Percentiles rank a stretch among this genome's conserved stretches.
Evolutionary conservation across 805 yeast species (phyloP).

Genomic region (Starmerella davenportii): DNA sequence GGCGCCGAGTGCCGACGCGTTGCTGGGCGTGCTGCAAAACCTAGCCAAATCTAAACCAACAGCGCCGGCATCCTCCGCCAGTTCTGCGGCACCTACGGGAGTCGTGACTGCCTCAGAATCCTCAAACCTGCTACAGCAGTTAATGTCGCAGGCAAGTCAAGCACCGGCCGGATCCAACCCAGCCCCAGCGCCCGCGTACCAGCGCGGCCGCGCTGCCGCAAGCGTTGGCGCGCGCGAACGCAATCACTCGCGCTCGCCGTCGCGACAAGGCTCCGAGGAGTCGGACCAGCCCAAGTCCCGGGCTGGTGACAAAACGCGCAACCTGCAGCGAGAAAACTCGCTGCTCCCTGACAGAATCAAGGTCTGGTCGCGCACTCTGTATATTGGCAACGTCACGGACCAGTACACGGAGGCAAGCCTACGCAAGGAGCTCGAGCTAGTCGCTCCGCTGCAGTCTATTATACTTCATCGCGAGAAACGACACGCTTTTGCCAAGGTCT

Average conservation of each 20-base stretch:
- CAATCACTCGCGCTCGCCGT: constrained; percentile 13
- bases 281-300: constrained; percentile 10
- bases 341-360: constrained; percentile 58
- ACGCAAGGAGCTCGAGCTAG: constrained; percentile 55
- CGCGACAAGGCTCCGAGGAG: constrained; percentile 8
- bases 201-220: constrained; percentile 10
- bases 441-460: constrained; percentile 80
- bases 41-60: constrained; percentile 32
- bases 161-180: background rate
- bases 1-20: constrained; percentile 29
- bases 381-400: constrained; percentile 84
- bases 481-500: constrained; percentile 91
- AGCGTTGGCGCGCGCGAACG: constrained; percentile 8
- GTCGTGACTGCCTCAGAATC: background rate
- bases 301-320: constrained; percentile 14
- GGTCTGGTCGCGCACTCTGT: constrained; percentile 76
- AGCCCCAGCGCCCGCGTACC: constrained; percentile 1
- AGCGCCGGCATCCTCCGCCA: constrained; percentile 10
- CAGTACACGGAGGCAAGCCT: constrained; percentile 62
- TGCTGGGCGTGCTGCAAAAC: constrained; percentile 41
- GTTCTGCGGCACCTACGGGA: background rate
- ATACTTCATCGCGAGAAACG: constrained; percentile 75
- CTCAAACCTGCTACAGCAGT: constrained; percentile 10
- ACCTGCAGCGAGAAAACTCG: constrained; percentile 6
- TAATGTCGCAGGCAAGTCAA: constrained; percentile 6